These are phyloP conservation scores for Pichia kudriavzevii DNA, from an alignment of 1,139 yeast species.

Conservation along the genomic window DNA sequence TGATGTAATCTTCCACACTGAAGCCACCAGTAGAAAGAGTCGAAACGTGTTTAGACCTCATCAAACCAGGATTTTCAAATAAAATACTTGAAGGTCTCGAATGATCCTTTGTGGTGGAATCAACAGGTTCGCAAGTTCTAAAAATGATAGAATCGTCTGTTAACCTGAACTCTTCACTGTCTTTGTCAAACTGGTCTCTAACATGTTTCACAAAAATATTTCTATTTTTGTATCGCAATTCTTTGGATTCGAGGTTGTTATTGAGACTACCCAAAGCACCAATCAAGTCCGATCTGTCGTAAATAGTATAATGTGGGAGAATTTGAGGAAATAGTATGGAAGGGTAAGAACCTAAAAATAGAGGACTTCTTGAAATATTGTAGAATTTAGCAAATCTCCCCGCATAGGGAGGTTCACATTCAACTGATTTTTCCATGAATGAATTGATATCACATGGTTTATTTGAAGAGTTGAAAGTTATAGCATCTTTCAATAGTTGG, in stretches of 20 bases:
- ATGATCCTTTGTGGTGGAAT: conserved; percentile 19
- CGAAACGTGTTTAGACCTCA: conserved; percentile 26
- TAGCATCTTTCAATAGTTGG: conserved; percentile 26
- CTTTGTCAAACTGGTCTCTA: conserved; percentile 54
- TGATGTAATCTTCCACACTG: conserved; percentile 25
- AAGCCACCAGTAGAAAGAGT: conserved; percentile 28
- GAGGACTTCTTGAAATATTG: conserved; percentile 37
- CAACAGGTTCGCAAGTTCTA: conserved; percentile 31
- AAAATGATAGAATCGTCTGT: conserved; percentile 44
- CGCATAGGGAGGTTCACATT: conserved; percentile 37
- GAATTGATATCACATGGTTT: conserved; percentile 28
- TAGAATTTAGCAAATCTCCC: conserved; percentile 38
- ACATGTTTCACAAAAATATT: conserved; percentile 46
- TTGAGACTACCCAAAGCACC: conserved; percentile 41
- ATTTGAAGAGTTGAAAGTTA: conserved; percentile 30
- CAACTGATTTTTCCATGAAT: conserved; percentile 36
- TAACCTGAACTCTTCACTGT: conserved; percentile 45
- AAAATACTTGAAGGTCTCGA: conserved; percentile 29
- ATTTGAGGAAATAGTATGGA: conserved; percentile 55
- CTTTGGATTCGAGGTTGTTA: conserved; percentile 13
- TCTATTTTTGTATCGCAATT: conserved; percentile 26
- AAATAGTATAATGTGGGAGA: conserved; percentile 46
- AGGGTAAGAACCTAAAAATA: conserved; percentile 50
- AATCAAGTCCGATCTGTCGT: conserved; percentile 42
- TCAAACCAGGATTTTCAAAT: conserved; percentile 22